Base-by-base conservation (phyloP, 1,139 yeast species). In the Hyphopichia burtonii region DNA sequence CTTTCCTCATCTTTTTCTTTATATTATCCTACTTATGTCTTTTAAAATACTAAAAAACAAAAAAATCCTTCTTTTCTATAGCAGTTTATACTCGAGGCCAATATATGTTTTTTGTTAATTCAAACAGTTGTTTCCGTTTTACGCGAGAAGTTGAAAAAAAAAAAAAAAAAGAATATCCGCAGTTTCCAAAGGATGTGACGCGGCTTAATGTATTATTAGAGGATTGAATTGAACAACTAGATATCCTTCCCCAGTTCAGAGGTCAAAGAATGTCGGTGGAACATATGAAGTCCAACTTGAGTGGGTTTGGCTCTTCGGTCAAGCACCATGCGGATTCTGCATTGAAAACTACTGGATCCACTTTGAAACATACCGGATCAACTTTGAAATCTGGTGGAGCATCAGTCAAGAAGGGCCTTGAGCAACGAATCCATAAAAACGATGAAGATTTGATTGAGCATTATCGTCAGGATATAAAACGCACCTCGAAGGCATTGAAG, bases 391-490 rank as follows among this genome's bases (percentile, higher is more conserved):
- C 7, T 16, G 34, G 28, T 9, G 28, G 28, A 9, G 11, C 7
- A 7, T 5, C 28, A 8, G n/a, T 31, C 3, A 31, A 31, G n/a
- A 31, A 18, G 7, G 22, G n/a, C 5, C 9, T 31, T 12, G 34
- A 17, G 6, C 15, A 10, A 7, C 16, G 20, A 5, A 20, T 14
- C 6, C 25, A 31, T 31, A 37, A 20, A 2, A 31, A 22, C 22
- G 39, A 74, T 43, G 80, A 77, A 50, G 73, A 70, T 37, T 51
- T 69, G 30, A 62, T 76, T 7, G 52, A 54, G 12, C 67, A 66
- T 31, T 76, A 76, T 63, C 67, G 71, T 41, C 68, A 69, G 42
- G 81, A 77, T 46, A 51, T 77, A 25, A 61, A 66, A 41, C 57
- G 63, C 11, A 60, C 78, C 1, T 52, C 70, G 22, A 66, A 68